These are phyloP conservation scores for Aquilaria sinensis DNA, from an alignment of 345 rosid genomes.

Conservation along the genomic window DNA sequence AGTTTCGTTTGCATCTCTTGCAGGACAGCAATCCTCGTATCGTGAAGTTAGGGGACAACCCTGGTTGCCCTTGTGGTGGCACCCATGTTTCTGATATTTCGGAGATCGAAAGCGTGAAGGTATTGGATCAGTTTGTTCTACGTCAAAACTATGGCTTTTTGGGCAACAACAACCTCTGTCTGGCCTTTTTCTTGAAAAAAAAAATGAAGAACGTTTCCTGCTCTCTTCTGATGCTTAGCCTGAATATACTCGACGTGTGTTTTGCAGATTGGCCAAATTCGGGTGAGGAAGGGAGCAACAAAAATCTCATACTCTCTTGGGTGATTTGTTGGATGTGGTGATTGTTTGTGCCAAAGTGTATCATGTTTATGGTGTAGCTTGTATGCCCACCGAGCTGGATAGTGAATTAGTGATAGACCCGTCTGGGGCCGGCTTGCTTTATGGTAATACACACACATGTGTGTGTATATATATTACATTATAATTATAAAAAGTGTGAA, in stretches of 20 bases:
- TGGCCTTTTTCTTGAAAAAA: too few species aligned
- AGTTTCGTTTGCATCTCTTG: conserved; percentile 11
- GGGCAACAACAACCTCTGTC: not conserved
- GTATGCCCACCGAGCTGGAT: too few species aligned
- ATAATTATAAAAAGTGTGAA: too few species aligned
- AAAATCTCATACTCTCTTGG: conserved; percentile 46
- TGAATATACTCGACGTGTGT: not conserved
- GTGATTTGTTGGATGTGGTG: too few species aligned
- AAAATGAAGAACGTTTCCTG: too few species aligned
- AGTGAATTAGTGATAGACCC: too few species aligned
- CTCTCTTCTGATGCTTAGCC: not conserved
- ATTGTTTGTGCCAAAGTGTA: too few species aligned
- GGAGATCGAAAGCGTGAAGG: conserved; percentile 68
- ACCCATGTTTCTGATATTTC: conserved; percentile 78
- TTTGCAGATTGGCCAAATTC: conserved; percentile 56
- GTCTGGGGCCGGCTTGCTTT: too few species aligned
- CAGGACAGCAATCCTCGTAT: conserved; percentile 83
- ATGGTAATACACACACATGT: too few species aligned
- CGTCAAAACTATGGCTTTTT: not conserved
- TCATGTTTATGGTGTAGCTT: too few species aligned
- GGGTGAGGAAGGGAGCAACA: conserved; percentile 62
- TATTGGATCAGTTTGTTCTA: conserved; percentile 15
- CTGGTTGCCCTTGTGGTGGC: conserved; percentile 90
- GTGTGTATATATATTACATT: too few species aligned
- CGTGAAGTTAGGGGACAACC: conserved; percentile 52